Evolutionary conservation across 257 asterid genomes (phyloP), one percentile per base, ranked within the genome.

Genomic region (Gentiana dahurica): DNA sequence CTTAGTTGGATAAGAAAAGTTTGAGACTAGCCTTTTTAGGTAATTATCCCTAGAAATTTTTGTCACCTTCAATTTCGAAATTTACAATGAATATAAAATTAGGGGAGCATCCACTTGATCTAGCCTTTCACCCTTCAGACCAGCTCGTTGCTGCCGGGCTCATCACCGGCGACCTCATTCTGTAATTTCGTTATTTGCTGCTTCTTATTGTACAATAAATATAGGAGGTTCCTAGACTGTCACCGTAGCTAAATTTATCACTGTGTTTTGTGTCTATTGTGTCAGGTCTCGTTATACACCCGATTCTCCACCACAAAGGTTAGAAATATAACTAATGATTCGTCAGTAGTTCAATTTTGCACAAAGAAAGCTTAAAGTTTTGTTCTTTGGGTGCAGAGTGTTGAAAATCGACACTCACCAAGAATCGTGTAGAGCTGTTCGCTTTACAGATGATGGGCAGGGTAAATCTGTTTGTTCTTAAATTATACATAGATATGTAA

Each of bases 371-470:
- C 3, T 38, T n/a, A 24, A 24, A 24, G 24, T 24, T 24, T 24
- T 24, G 37, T 35, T 13, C 24, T 60, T 36, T 41, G 13, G 36
- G 15, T 24, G 4, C 72, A 91, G 98, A 89, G 48, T 76, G 55
- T 71, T 79, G 72, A 80, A 81, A 69, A 86, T 85, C 60, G 67
- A 66, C 39, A 95, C 95, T 64, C 98, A 91, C 72, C 67, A 76
- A 1, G 92, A 91, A 61, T 87, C 98, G 35, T 91, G 98, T 63
- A 77, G 95, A 76, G 68, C 96, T 8, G 79, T 91, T 53, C 95
- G 96, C 49, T 87, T 91, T 55, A 75, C 87, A 72, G 83, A 85
- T 12, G 88, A 83, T 67, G 98, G 98, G 51, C 84, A 78, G 2
- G 95, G 98, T 91, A 76, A 24, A 24, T 24, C 24, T 24, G 24